Percentiles rank a stretch among this genome's conserved stretches.
These are phyloP conservation scores for Piloderma croceum DNA, from an alignment of 768 basidiomycete genomes.

Conservation along the genomic window DNA sequence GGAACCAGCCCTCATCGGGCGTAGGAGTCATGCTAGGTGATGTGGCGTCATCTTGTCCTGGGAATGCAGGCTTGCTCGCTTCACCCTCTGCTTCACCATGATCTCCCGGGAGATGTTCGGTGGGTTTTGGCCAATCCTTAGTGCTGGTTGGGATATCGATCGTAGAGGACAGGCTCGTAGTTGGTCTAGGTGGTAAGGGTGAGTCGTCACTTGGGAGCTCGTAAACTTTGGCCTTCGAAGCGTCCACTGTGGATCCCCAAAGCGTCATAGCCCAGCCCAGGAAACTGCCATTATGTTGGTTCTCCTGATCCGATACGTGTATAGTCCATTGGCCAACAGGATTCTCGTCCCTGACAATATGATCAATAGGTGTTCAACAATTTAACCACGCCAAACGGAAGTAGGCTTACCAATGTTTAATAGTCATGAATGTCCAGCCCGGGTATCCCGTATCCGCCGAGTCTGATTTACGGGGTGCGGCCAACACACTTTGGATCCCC, in stretches of 20 bases:
- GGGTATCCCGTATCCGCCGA: constrained; percentile 61
- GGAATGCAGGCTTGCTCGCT: constrained; percentile 69
- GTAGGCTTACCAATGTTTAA: constrained; percentile 87
- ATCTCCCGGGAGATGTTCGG: constrained; percentile 80
- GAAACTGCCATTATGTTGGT: constrained; percentile 49
- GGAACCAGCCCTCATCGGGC: constrained; percentile 81
- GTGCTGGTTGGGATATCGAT: constrained; percentile 32
- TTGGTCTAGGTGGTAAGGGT: constrained; percentile 40
- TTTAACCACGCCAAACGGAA: constrained; percentile 2
- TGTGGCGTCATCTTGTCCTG: constrained; percentile 13
- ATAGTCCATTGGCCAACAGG: constrained; percentile 90
- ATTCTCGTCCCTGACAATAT: constrained; percentile 73
- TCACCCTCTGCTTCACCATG: constrained; percentile 79
- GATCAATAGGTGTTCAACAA: constrained; percentile 12
- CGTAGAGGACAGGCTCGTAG: constrained; percentile 34
- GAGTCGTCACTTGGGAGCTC: constrained; percentile 50
- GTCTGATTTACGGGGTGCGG: constrained; percentile 64
- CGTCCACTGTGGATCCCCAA: constrained; percentile 84
- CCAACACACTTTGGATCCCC: constrained; percentile 81
- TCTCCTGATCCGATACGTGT: constrained; percentile 73
- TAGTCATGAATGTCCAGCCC: constrained; percentile 98
- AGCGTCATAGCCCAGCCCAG: constrained; percentile 89
- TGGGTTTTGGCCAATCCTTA: constrained; percentile 75
- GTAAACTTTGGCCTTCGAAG: constrained; percentile 57
- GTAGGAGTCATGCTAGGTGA: constrained; percentile 46